These are phyloP conservation scores for Neltuma alba DNA, from an alignment of 306 rosid genomes.

Conservation along the genomic window DNA sequence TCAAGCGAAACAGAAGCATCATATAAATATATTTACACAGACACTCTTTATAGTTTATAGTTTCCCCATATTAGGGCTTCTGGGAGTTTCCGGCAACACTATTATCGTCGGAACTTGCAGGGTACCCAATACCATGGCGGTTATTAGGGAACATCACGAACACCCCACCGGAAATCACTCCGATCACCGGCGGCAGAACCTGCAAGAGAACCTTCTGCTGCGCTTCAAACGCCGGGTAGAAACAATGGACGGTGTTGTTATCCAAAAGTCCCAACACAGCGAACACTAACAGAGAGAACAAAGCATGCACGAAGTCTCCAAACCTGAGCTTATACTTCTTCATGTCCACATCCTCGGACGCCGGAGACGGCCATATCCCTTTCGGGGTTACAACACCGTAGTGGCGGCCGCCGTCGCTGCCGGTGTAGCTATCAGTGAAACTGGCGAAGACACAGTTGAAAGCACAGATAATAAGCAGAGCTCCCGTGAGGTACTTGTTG, in stretches of 20 bases:
- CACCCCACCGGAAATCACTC: slow-evolving; percentile 51
- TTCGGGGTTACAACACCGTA: slow-evolving; percentile 56
- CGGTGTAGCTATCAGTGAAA: slow-evolving; percentile 78
- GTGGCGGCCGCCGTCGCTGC: slow-evolving; percentile 50
- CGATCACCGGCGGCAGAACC: slow-evolving; percentile 62
- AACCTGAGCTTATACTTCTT: slow-evolving; percentile 48
- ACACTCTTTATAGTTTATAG: too few species aligned
- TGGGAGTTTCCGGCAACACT: slow-evolving; percentile 14
- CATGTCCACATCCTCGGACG: slow-evolving; percentile 37
- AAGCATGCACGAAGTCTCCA: slow-evolving; percentile 77
- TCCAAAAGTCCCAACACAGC: slow-evolving; percentile 62
- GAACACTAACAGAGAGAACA: slow-evolving; percentile 53
- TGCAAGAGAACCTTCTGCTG: slow-evolving; percentile 49
- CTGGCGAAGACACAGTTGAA: slow-evolving; percentile 63
- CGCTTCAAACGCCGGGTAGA: slow-evolving; percentile 59
- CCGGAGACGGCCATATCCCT: slow-evolving; percentile 71
- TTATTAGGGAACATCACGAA: slow-evolving; percentile 62
- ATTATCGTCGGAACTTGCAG: slow-evolving; percentile 28
- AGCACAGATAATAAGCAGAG: slow-evolving; percentile 47
- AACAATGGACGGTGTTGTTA: slow-evolving; percentile 59
- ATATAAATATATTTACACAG: neutral
- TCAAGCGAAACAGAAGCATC: neutral
- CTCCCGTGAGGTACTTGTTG: slow-evolving; percentile 53
- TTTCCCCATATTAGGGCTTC: neutral
- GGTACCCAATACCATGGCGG: slow-evolving; percentile 89